Base-by-base conservation (phyloP, 176 grass and related monocot species). In the Pharus latifolius region DNA sequence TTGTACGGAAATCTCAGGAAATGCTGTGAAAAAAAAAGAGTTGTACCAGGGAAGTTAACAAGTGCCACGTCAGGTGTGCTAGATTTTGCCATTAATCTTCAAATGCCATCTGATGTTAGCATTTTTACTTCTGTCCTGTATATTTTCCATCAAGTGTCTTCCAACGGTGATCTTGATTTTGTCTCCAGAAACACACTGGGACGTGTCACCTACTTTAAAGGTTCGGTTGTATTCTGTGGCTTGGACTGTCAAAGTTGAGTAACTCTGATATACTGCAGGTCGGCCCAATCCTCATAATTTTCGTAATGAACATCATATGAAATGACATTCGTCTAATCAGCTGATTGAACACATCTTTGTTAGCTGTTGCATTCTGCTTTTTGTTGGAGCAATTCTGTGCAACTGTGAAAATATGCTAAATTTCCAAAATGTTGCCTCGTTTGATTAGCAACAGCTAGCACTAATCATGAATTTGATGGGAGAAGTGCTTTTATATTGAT, bases 1-100 rank as follows among this genome's bases (percentile, higher is more conserved):
- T 83, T 0, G 87, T 99, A 37, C 76, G 90, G 62, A 74, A 86
- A 82, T 99, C 87, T 34, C 90, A 94, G 42, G 96, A 99, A 82
- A 91, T 99, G 84, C 25, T 99, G n/a, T 99, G 76, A 99, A 71
- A 54, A 25, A 63, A 65, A 35, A 35, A 31, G 47, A 26, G n/a
- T n/a, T 49, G 25, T 64, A 15, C 64, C 19, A 56, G 15, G 55
- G 77, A 76, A 70, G 30, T 49, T 70, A 80, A 74, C 41, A 52
- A 70, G 35, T 70, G 17, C 44, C 56, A 41, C 44, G 41, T 62
- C 40, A 43, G 41, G 72, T 61, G 29, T 59, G 64, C 42, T 58
- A 58, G 41, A 63, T 81, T 86, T 76, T 71, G 49, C 57, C 69
- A 32, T 59, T 15, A 4, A 57, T 35, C 70, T 58, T 25, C 41